Evolutionary conservation across 768 basidiomycete species (phyloP).

Genomic region (Collybiopsis luxurians): DNA sequence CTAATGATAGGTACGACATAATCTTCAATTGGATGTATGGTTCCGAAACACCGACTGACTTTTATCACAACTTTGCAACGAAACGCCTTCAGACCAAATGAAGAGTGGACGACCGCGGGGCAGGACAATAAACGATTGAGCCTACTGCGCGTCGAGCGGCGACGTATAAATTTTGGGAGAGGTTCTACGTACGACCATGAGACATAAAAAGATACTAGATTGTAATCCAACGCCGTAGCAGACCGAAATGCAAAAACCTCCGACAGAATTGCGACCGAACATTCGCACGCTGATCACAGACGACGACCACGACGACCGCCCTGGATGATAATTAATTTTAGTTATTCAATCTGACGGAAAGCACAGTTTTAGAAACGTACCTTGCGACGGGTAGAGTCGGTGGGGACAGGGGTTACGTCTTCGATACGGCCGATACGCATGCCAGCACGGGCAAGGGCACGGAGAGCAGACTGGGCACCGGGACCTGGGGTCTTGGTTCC

Average conservation of each 20-base stretch:
- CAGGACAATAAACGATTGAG: slow-evolving; percentile 44
- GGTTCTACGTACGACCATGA: slow-evolving; percentile 33
- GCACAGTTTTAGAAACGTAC: slow-evolving; percentile 37
- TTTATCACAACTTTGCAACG: background rate
- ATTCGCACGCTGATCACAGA: slow-evolving; percentile 50
- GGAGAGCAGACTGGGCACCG: slow-evolving; percentile 96
- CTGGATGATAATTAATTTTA: slow-evolving; percentile 35
- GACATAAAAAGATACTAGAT: slow-evolving; percentile 15
- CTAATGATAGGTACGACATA: too few relatives aligned
- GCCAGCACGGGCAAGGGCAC: slow-evolving; percentile 96
- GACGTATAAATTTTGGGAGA: slow-evolving; percentile 58
- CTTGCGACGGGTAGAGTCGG: slow-evolving; percentile 97
- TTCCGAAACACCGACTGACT: background rate
- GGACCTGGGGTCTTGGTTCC: slow-evolving; percentile 99
- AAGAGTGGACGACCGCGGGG: slow-evolving; percentile 62
- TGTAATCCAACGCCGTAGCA: slow-evolving; percentile 3
- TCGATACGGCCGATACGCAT: slow-evolving; percentile 99
- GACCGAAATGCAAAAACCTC: slow-evolving; percentile 11
- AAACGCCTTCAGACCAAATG: background rate
- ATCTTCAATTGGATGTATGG: too few relatives aligned
- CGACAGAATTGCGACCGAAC: slow-evolving; percentile 14
- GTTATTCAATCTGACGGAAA: background rate
- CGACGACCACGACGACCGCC: slow-evolving; percentile 99
- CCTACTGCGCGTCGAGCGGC: slow-evolving; percentile 88
- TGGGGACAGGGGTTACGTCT: slow-evolving; percentile 96